Evolutionary conservation across 345 rosid species (phyloP).

Genomic region (Camelina sativa): DNA sequence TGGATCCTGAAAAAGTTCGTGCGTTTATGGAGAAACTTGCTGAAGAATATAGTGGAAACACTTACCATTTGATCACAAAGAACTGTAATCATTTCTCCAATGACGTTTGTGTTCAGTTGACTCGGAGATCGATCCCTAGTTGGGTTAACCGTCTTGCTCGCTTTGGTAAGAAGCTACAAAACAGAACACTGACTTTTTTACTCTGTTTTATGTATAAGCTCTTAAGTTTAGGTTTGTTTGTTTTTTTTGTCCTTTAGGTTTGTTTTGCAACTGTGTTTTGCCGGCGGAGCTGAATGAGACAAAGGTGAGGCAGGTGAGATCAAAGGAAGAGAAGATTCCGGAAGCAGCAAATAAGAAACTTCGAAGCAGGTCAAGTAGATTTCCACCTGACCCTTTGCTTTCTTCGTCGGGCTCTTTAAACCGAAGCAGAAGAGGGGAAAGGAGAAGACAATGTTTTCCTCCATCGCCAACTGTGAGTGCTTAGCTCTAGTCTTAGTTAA

Average conservation of each 20-base stretch:
- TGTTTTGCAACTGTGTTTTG: conserved; percentile 90
- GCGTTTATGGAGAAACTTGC: conserved; percentile 84
- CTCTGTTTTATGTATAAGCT: conserved; percentile 29
- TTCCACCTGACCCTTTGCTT: conserved; percentile 55
- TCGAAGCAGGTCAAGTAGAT: conserved; percentile 61
- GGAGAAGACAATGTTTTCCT: conserved; percentile 60
- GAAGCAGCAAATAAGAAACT: conserved; percentile 78
- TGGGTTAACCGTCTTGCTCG: conserved; percentile 99
- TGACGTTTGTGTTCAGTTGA: conserved; percentile 71
- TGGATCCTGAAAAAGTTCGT: conserved; percentile 75
- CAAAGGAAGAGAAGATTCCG: conserved; percentile 48
- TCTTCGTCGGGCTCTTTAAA: conserved; percentile 58
- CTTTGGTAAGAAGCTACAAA: conserved; percentile 60
- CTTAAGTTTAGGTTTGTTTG: conserved; percentile 13
- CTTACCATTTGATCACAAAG: conserved; percentile 87
- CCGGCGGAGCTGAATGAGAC: conserved; percentile 81
- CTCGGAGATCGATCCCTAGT: conserved; percentile 76
- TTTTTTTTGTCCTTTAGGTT: conserved; percentile 48
- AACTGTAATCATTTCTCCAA: conserved; percentile 97
- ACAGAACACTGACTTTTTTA: neutral
- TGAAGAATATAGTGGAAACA: conserved; percentile 69
- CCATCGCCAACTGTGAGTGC: conserved; percentile 63
- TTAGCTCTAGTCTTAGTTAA: conserved; percentile 34
- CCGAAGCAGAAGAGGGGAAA: conserved; percentile 65
- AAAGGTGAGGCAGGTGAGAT: conserved; percentile 63